Evolutionary conservation across 2,329 filamentous ascomycete species (phyloP), one percentile per base, ranked within the genome.

Genomic region (Monilinia fructigena): DNA sequence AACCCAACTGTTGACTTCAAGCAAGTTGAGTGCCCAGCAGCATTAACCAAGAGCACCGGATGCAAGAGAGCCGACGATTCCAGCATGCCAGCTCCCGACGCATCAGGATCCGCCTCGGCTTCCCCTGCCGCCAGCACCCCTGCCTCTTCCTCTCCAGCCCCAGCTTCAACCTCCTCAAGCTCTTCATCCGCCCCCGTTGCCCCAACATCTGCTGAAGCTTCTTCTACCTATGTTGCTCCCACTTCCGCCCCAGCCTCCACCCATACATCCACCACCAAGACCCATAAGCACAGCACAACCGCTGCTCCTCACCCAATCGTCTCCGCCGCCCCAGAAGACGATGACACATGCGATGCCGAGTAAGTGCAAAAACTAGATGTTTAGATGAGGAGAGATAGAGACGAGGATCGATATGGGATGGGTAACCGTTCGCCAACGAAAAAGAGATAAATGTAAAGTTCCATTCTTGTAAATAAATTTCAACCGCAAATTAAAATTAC

Each of bases 11-110:
- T 83, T 47, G 76, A 73, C 38, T 84, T 80, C 74, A 76, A 79
- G 71, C 77, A 81, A 69, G 81, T 85, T 18, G 73, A 76, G 28
- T 85, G 82, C 71, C 82, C 82, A 0, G 74, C 79, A 28, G 79
- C 75, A 20, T 69, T 85, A 55, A 80, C 79, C 2, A 78, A 76
- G 28, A 79, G 78, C 67, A 78, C 78, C 11, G 78, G 79, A 16
- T 83, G 81, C 69, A 70, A 72, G 18, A 69, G 74, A 55, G 66
- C 66, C 0, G 67, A 70, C 45, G 72, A 72, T 63, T 72, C 63
- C 12, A 58, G 45, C 8, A 67, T 62, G 59, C 64, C 64, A 12
- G 50, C 48, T 20, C 47, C 64, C 6, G 64, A 55, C 55, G 64
- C n/a, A 8, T 55, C 26, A 8, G 64, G 56, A 18, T 55, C 26